A percentile compares a stretch with the other conserved stretches of the same genome.
phyloP scores from a whole-genome alignment of 2,329 filamentous ascomycete genomes.

The Penicillium sp. region DNA sequence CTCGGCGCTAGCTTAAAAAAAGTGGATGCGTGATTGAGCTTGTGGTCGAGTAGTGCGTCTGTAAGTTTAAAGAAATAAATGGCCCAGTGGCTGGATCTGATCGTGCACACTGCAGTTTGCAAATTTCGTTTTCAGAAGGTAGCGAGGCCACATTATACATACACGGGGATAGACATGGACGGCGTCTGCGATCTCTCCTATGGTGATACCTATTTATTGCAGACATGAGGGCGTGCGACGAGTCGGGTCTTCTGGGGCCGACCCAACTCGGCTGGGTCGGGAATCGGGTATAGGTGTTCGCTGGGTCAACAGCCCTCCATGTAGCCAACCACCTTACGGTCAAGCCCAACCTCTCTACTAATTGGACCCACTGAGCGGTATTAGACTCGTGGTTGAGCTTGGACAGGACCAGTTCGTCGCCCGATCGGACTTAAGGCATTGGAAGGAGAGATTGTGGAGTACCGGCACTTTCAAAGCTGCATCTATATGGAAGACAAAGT shows the following conservation, averaged over 20 bases:
- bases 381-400: conserved; percentile 75
- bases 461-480: conserved; percentile 37
- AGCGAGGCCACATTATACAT: conserved; percentile 1
- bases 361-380: conserved; percentile 66
- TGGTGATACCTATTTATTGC: conserved; percentile 67
- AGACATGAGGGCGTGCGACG: conserved; percentile 69
- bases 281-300: conserved; percentile 59
- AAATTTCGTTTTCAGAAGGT: too few relatives aligned
- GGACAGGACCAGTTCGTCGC: conserved; percentile 67
- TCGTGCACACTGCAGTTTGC: conserved; percentile 48
- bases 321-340: conserved; percentile 68
- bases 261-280: conserved; percentile 57
- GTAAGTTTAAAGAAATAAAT: conserved; percentile 67
- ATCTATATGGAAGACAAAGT: neutral
- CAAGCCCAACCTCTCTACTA: conserved; percentile 60
- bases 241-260: conserved; percentile 61
- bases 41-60: conserved; percentile 60
- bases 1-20: conserved; percentile 67
- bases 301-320: conserved; percentile 45
- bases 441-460: conserved; percentile 65
- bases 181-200: conserved; percentile 35
- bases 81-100: conserved; percentile 56
- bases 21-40: conserved; percentile 64
- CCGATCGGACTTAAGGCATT: conserved; percentile 52
- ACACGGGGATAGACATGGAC: conserved; percentile 46